Evolutionary conservation across 768 basidiomycete genomes (phyloP).

Genomic region (Termitomyces sp.): DNA sequence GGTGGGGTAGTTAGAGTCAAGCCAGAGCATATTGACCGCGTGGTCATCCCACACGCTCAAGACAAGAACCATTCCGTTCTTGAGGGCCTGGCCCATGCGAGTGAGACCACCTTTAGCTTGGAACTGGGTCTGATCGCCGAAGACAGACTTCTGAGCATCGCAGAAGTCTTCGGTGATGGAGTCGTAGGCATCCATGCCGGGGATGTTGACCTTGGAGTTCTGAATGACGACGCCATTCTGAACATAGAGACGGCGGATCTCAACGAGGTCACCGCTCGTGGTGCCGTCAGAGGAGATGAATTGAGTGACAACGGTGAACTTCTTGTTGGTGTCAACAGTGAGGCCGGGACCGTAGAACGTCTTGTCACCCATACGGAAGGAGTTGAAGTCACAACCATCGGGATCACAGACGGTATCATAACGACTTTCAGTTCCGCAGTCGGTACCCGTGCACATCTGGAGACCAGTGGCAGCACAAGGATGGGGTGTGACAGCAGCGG

Average conservation of each 20-base stretch:
- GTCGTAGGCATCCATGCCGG: constrained; percentile 32
- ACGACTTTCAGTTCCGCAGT: constrained; percentile 30
- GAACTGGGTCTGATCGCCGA: constrained; percentile 41
- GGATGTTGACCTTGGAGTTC: constrained; percentile 20
- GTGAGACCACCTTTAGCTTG: constrained; percentile 33
- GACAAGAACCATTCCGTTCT: constrained; percentile 36
- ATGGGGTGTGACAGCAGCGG: constrained; percentile 50
- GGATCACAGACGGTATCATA: constrained; percentile 22
- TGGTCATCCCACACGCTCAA: constrained; percentile 39
- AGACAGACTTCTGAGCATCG: constrained; percentile 32
- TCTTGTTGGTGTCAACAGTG: constrained; percentile 43
- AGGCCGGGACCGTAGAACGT: constrained; percentile 40
- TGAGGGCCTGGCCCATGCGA: constrained; percentile 28
- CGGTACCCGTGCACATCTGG: constrained; percentile 33
- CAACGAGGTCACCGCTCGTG: constrained; percentile 38
- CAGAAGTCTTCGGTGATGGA: constrained; percentile 4
- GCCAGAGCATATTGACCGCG: constrained; percentile 23
- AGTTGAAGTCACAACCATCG: constrained; percentile 52
- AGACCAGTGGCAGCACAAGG: constrained; percentile 34
- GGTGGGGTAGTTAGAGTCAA: constrained; percentile 25
- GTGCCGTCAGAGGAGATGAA: constrained; percentile 45
- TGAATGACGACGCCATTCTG: not conserved
- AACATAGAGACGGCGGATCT: constrained; percentile 27
- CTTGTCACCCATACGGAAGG: constrained; percentile 44
- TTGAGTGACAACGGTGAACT: constrained; percentile 54